Evolutionary conservation across 2,329 filamentous ascomycete species (phyloP), one percentile per base, ranked within the genome.

Genomic region (Talaromyces sp.): DNA sequence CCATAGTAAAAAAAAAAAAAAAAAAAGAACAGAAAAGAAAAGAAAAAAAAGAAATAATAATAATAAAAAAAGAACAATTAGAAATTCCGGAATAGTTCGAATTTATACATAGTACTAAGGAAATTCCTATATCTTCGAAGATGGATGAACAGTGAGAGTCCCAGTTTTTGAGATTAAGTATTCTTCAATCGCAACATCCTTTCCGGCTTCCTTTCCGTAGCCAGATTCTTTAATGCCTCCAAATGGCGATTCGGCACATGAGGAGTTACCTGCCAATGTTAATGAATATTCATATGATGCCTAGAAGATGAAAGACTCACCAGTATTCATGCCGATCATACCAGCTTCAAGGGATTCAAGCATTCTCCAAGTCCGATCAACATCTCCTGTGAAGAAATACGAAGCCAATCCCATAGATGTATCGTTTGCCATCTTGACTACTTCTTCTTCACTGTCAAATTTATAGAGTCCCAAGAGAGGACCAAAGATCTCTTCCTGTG

Each of bases 151-250:
- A 3, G 82, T 84, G 53, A 86, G 72, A 0, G 83, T 85, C 2
- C 83, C 83, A 0, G 83, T 86, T 75, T 86, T 86, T 13, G 80
- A 82, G 46, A 85, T 80, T 55, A 82, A 54, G 61, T 84, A 85
- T 64, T 85, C 83, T 39, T 77, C 74, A 16, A 85, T 76, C 4
- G 82, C 83, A 41, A 86, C 82, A 59, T 85, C 82, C 68, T 85
- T 86, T 16, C 84, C 84, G 11, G 77, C 80, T 63, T 86, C 84
- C 65, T 86, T 86, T 22, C 84, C 84, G 63, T 86, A 86, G 1
- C 84, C 84, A 4, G 78, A 82, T 62, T 85, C 81, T 68, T 86
- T 86, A 66, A 86, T 86, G 4, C 84, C 84, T n/a, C 84, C 84
- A 61, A 86, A 86, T 4, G 84, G 84, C 16, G 80, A 80, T 62